These are phyloP conservation scores for Pseudocercospora fijiensis DNA, from an alignment of 2,329 filamentous ascomycete genomes.

Conservation along the genomic window DNA sequence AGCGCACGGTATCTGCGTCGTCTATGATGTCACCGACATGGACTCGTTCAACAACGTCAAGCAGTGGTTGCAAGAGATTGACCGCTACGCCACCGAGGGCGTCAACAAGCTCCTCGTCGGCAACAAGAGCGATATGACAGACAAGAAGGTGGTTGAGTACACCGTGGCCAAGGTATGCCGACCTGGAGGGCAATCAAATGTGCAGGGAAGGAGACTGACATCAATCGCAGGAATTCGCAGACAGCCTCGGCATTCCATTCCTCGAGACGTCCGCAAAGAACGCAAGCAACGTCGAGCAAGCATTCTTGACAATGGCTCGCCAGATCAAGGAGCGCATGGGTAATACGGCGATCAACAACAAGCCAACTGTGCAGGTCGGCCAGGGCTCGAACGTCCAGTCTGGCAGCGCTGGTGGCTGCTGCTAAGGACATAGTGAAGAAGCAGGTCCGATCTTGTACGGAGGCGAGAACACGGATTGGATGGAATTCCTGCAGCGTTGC, in stretches of 20 bases:
- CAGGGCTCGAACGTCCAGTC: conserved; percentile 92
- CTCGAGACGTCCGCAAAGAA: conserved; percentile 99
- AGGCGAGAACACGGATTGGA: conserved; percentile 17
- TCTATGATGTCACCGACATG: conserved; percentile 99
- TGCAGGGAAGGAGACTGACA: conserved; percentile 22
- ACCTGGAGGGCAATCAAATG: not conserved
- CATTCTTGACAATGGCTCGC: conserved; percentile 99
- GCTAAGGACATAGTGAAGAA: conserved; percentile 55
- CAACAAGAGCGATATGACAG: conserved; percentile 99
- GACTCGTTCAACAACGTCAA: conserved; percentile 81
- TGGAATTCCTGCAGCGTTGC: conserved; percentile 18
- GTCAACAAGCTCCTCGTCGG: conserved; percentile 98
- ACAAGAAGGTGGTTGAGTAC: conserved; percentile 99
- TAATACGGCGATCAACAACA: conserved; percentile 95
- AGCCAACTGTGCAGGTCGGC: conserved; percentile 94
- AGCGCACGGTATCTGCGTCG: conserved; percentile 97
- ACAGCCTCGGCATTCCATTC: conserved; percentile 98
- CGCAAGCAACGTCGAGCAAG: conserved; percentile 98
- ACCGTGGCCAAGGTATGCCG: conserved; percentile 89
- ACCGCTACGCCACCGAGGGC: conserved; percentile 92
- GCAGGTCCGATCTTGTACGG: conserved; percentile 1
- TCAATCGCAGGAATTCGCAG: conserved; percentile 82
- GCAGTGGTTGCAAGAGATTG: conserved; percentile 93
- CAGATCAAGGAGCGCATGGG: conserved; percentile 99
- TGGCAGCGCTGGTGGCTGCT: conserved; percentile 82